Percentiles rank a stretch among this genome's conserved stretches.
Evolutionary conservation across 1,284 basidiomycete genomes (phyloP).

Genomic region (Leucoagaricus sp.): DNA sequence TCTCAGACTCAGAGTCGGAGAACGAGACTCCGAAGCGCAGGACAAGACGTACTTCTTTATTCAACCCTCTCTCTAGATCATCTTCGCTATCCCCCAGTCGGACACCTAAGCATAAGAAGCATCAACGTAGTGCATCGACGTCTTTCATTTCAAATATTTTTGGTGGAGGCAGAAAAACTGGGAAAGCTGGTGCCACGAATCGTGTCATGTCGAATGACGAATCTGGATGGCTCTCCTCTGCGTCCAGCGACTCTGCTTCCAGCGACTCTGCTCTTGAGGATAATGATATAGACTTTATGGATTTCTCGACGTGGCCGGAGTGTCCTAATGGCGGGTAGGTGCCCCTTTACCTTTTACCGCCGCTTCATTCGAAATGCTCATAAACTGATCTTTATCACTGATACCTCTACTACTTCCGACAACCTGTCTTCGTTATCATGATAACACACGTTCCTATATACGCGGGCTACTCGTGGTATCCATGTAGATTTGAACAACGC

Average conservation of each 20-base stretch:
- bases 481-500: conserved; percentile 15
- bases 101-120: not conserved
- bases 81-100: not conserved
- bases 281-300: not conserved
- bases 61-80: not conserved
- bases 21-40: not conserved
- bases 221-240: conserved; percentile 8
- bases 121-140: conserved; percentile 1
- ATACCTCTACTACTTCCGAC: not conserved
- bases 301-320: not conserved
- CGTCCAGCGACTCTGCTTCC: not conserved
- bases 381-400: no score
- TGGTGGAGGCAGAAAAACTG: conserved; percentile 3
- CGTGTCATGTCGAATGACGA: conserved; percentile 3
- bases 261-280: not conserved
- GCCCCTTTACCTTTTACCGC: no score
- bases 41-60: conserved; percentile 8
- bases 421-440: not conserved
- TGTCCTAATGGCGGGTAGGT: conserved; percentile 14
- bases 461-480: conserved; percentile 8
- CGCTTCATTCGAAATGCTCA: not conserved
- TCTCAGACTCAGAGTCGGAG: conserved; percentile 3
- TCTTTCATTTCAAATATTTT: conserved; percentile 4
- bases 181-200: not conserved
- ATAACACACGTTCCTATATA: not conserved